Percentiles rank a stretch among this genome's conserved stretches.
These are phyloP conservation scores for Fusarium coffeatum DNA, from an alignment of 2,329 filamentous ascomycete genomes.

Conservation along the genomic window DNA sequence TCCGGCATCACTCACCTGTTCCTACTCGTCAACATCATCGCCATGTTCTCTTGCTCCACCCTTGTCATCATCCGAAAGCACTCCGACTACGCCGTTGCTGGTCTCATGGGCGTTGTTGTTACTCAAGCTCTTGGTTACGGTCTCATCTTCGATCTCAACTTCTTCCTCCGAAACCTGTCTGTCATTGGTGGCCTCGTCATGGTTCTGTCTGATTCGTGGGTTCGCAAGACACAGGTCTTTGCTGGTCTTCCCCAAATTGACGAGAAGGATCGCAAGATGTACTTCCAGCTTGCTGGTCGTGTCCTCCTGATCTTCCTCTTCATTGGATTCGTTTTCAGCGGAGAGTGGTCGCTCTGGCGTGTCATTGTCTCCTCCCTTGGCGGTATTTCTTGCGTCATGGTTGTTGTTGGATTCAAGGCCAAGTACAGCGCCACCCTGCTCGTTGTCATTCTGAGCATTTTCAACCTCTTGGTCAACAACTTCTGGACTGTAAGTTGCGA, in stretches of 20 bases:
- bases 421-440: slow-evolving; percentile 98
- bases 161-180: slow-evolving; percentile 98
- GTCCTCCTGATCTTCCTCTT: slow-evolving; percentile 98
- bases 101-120: slow-evolving; percentile 90
- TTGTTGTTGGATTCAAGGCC: slow-evolving; percentile 99
- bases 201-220: slow-evolving; percentile 98
- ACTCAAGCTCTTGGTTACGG: slow-evolving; percentile 96
- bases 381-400: slow-evolving; percentile 94
- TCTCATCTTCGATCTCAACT: slow-evolving; percentile 98
- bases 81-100: slow-evolving; percentile 91
- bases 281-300: slow-evolving; percentile 97
- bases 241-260: slow-evolving; percentile 93
- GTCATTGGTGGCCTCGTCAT: slow-evolving; percentile 97
- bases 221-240: slow-evolving; percentile 96
- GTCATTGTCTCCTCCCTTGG: slow-evolving; percentile 86
- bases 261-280: slow-evolving; percentile 99
- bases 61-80: slow-evolving; percentile 93
- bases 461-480: slow-evolving; percentile 98
- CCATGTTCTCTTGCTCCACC: slow-evolving; percentile 83
- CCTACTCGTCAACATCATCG: slow-evolving; percentile 88
- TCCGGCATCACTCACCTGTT: slow-evolving; percentile 91
- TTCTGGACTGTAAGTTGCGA: slow-evolving; percentile 90
- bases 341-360: slow-evolving; percentile 90
- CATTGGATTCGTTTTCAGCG: slow-evolving; percentile 94
- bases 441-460: slow-evolving; percentile 93